Evolutionary conservation across 1,139 yeast genomes (phyloP).

Genomic region (Taphrina deformans): DNA sequence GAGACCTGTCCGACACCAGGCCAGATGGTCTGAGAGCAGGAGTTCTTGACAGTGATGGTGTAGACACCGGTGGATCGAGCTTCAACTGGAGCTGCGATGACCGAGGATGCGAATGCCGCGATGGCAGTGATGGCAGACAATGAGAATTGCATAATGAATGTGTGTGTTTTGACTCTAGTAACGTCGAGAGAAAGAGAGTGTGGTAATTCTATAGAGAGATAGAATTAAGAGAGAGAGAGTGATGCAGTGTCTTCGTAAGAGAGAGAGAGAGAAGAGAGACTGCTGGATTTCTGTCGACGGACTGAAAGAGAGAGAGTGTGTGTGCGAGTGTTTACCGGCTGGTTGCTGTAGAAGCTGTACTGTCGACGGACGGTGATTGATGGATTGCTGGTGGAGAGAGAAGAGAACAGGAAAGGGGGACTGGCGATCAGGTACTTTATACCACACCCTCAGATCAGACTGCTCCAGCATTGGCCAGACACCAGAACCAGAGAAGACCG

Average conservation of each 20-base stretch:
- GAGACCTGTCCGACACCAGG: slow-evolving; percentile 29
- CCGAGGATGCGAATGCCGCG: slow-evolving; percentile 20
- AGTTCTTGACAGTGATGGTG: slow-evolving; percentile 25
- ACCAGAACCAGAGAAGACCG: neutral
- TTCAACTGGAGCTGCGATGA: slow-evolving; percentile 9
- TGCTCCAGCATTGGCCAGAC: neutral
- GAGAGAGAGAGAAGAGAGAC: slow-evolving; percentile 13
- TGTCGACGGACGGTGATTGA: slow-evolving; percentile 24
- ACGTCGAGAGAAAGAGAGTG: slow-evolving; percentile 10
- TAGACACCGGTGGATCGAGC: slow-evolving; percentile 2
- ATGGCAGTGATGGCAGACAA: slow-evolving; percentile 21
- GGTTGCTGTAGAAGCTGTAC: slow-evolving; percentile 7
- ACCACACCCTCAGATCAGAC: too few species aligned
- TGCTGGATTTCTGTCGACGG: slow-evolving; percentile 6
- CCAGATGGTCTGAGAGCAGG: slow-evolving; percentile 25
- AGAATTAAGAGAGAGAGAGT: neutral
- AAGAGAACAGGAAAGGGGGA: neutral
- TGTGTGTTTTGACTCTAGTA: neutral
- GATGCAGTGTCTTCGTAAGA: slow-evolving; percentile 9
- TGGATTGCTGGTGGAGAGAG: neutral
- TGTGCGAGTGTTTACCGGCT: neutral
- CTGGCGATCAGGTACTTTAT: neutral
- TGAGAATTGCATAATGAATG: slow-evolving; percentile 11
- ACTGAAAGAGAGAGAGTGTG: neutral
- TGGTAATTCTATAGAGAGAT: neutral